phyloP scores from a whole-genome alignment of 1,284 basidiomycete species.

The Puccinia coronata region DNA sequence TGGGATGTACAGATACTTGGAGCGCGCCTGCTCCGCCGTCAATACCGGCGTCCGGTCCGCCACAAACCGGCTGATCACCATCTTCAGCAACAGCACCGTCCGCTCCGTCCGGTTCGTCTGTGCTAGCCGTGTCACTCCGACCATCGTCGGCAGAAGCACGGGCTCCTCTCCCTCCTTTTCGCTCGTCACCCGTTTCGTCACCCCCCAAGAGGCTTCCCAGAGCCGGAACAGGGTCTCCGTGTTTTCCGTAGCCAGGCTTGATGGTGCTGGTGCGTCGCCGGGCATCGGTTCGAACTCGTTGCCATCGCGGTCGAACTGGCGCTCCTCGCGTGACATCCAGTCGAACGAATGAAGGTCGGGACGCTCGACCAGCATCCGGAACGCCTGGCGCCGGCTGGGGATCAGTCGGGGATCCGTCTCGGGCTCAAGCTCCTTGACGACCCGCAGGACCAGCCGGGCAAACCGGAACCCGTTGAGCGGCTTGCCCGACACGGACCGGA shows the following conservation, averaged over 20 bases:
- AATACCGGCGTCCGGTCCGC: slow-evolving; percentile 30
- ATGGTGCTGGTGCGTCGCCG: not conserved
- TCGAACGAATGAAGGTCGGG: slow-evolving; percentile 25
- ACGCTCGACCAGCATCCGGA: slow-evolving; percentile 36
- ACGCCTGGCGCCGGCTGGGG: slow-evolving; percentile 27
- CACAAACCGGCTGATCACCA: slow-evolving; percentile 34
- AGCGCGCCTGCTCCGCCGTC: not conserved
- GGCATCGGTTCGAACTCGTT: slow-evolving; percentile 23
- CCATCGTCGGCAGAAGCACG: slow-evolving; percentile 21
- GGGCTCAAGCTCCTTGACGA: slow-evolving; percentile 19
- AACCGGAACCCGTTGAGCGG: slow-evolving; percentile 31
- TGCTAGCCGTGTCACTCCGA: slow-evolving; percentile 16
- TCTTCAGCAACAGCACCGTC: slow-evolving; percentile 29
- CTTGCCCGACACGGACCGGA: slow-evolving; percentile 28
- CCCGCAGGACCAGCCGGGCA: slow-evolving; percentile 11
- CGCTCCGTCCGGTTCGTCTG: slow-evolving; percentile 6
- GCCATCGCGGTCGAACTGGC: slow-evolving; percentile 30
- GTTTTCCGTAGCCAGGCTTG: not conserved
- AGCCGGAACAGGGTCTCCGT: not conserved
- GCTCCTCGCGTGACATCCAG: slow-evolving; percentile 26
- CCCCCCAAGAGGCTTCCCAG: slow-evolving; percentile 38
- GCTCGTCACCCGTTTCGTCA: slow-evolving; percentile 3
- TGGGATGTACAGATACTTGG: slow-evolving; percentile 31
- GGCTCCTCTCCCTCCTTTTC: not conserved
- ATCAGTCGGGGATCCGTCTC: slow-evolving; percentile 31